Evolutionary conservation across 176 grass and related monocot genomes (phyloP).

Genomic region (Chloris gayana): DNA sequence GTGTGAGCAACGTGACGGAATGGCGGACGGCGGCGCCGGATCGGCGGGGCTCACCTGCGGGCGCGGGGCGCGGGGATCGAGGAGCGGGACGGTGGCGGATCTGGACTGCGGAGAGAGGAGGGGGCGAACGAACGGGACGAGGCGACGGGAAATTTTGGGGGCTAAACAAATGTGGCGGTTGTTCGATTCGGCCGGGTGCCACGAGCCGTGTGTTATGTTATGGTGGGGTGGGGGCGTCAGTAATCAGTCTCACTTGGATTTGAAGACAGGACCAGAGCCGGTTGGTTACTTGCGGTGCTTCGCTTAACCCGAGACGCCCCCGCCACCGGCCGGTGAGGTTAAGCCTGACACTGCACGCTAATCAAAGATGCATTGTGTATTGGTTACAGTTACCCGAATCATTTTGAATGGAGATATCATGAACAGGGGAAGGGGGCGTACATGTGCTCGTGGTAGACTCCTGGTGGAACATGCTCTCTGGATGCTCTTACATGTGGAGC

Average conservation of each 20-base stretch:
- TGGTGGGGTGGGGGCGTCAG: neutral
- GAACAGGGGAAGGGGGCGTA: neutral
- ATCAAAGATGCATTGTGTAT: neutral
- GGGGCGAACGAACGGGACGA: neutral
- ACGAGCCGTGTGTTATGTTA: slow-evolving; percentile 13
- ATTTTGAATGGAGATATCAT: neutral
- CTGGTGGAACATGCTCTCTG: neutral
- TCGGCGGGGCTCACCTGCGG: slow-evolving; percentile 47
- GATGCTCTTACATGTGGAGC: neutral
- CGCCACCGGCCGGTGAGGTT: slow-evolving; percentile 38
- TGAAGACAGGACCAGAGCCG: neutral
- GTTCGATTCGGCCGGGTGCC: slow-evolving; percentile 37
- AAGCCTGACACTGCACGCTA: neutral
- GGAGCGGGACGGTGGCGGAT: slow-evolving; percentile 55
- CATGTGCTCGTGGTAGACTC: neutral
- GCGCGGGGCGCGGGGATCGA: slow-evolving; percentile 42
- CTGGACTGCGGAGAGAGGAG: neutral
- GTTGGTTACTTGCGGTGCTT: slow-evolving; percentile 5
- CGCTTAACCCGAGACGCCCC: neutral
- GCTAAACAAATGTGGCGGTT: slow-evolving; percentile 35
- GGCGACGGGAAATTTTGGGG: slow-evolving; percentile 15
- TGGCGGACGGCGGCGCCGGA: slow-evolving; percentile 15
- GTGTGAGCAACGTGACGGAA: slow-evolving; percentile 21
- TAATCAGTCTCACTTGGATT: slow-evolving; percentile 25
- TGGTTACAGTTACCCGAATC: neutral